These are phyloP conservation scores for Diaporthe vexans DNA, from an alignment of 2,329 filamentous ascomycete species.

Conservation along the genomic window DNA sequence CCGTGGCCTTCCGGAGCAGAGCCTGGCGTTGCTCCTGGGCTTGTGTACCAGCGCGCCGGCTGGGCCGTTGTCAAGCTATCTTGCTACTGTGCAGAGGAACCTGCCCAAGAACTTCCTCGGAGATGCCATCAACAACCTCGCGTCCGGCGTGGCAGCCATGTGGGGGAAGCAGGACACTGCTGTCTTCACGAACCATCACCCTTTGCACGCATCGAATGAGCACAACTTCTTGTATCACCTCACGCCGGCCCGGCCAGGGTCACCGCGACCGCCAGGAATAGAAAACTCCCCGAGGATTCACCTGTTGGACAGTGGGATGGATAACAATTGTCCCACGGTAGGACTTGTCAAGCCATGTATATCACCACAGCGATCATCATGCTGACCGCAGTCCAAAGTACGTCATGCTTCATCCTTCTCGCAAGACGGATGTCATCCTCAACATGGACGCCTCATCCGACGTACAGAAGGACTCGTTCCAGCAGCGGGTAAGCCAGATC, in stretches of 20 bases:
- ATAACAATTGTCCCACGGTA: slow-evolving; percentile 38
- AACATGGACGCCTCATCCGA: slow-evolving; percentile 38
- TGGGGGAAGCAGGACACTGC: slow-evolving; percentile 36
- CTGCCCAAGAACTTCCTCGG: slow-evolving; percentile 35
- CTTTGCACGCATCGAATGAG: slow-evolving; percentile 37
- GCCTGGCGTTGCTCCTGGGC: slow-evolving; percentile 34
- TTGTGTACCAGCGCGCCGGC: slow-evolving; percentile 32
- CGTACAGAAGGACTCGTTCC: slow-evolving; percentile 21
- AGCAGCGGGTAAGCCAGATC: slow-evolving; percentile 33
- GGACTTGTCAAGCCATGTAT: not conserved
- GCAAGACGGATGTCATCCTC: slow-evolving; percentile 28
- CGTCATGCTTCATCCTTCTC: slow-evolving; percentile 31
- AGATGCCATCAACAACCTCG: slow-evolving; percentile 27
- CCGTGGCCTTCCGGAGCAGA: slow-evolving; percentile 29
- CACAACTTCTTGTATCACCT: slow-evolving; percentile 37
- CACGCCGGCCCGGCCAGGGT: slow-evolving; percentile 12
- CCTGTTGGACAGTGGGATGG: slow-evolving; percentile 34
- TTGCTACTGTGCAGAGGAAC: slow-evolving; percentile 36
- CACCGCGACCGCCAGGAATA: slow-evolving; percentile 26
- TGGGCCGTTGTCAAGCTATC: slow-evolving; percentile 29
- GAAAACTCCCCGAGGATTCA: slow-evolving; percentile 35
- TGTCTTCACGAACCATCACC: slow-evolving; percentile 36
- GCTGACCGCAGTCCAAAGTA: slow-evolving; percentile 8
- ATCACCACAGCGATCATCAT: not conserved
- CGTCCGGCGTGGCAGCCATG: slow-evolving; percentile 18